phyloP scores from a whole-genome alignment of 495 filamentous ascomycete genomes.

The Annulohypoxylon maeteangense region DNA sequence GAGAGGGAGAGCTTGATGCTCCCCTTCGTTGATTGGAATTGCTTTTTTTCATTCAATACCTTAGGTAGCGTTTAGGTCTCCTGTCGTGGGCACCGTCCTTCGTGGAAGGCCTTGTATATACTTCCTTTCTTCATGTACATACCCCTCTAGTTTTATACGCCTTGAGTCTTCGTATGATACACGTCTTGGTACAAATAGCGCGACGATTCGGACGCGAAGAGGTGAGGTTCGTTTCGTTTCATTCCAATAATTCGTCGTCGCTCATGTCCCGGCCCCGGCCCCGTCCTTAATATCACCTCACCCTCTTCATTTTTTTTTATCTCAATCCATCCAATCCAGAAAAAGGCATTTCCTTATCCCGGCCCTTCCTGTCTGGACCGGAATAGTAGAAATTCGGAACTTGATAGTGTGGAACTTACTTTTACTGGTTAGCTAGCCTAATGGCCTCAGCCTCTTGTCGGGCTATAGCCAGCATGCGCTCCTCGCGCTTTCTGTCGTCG shows the following conservation, averaged over 20 bases:
- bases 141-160: constrained; percentile 20
- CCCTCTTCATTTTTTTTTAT: not conserved
- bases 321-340: not conserved
- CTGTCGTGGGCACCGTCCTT: constrained; percentile 6
- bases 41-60: constrained; percentile 31
- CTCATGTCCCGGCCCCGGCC: not conserved
- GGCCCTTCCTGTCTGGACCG: not conserved
- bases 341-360: not conserved
- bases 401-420: not conserved
- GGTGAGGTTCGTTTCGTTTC: constrained; percentile 3
- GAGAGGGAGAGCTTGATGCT: not conserved
- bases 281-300: not conserved
- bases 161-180: constrained; percentile 33
- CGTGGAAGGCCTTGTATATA: constrained; percentile 27
- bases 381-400: not conserved
- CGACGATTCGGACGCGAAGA: constrained; percentile 6
- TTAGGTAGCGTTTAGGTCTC: constrained; percentile 20
- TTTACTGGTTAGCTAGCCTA: constrained; percentile 45
- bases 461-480: constrained; percentile 52
- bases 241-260: constrained; percentile 9
- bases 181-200: constrained; percentile 31
- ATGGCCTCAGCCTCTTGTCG: constrained; percentile 47
- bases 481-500: constrained; percentile 72
- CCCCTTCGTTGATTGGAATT: constrained; percentile 7
- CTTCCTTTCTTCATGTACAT: constrained; percentile 37